Base-by-base conservation (phyloP, 139 green algal genomes). In the Asterochloris erici region DNA sequence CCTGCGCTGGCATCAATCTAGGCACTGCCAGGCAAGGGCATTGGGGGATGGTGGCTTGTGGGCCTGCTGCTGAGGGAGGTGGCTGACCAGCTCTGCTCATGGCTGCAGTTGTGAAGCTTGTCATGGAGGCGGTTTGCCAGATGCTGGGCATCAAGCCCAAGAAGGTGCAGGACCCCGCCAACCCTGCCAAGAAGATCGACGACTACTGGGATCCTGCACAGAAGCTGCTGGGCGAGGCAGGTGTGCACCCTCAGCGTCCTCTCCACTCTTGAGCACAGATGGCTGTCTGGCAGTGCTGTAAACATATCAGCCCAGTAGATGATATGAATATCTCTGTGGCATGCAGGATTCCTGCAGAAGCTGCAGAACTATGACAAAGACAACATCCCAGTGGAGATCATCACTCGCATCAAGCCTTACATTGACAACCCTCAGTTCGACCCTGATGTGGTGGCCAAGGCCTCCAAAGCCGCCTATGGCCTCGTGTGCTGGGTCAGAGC, bases 331-430 rank as follows among this genome's bases (percentile, higher is more conserved):
- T 69, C 85, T 80, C 13, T 47, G n/a, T 27, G 9, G 12, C 19
- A 17, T 80, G 60, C 60, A 80, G 76, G 93, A 77, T 94, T 96
- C 79, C 79, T 96, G 74, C 75, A 86, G 38, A 90, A 85, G 60
- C 90, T 96, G 38, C 94, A 93, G 82, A 85, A 83, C 54, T 96
- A 94, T 79, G 93, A 96, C 86, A 96, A 95, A 89, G 92, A 87
- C 79, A 87, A 85, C 79, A 88, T 88, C 17, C 63, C 74, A 68
- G 69, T 64, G 29, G 79, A 83, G 24, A 87, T 95, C 84, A 95
- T 96, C 79, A 83, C 78, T 14, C 79, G 85, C n/a, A 93, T 96
- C 81, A 83, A 88, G 16, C 76, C 76, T 0, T 96, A 92, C 87
- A 54, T 92, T 17, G 90, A 86, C 15, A 91, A 95, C 83, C 87